phyloP scores from a whole-genome alignment of 805 yeast genomes.

The Hanseniaspora taiwanica region DNA sequence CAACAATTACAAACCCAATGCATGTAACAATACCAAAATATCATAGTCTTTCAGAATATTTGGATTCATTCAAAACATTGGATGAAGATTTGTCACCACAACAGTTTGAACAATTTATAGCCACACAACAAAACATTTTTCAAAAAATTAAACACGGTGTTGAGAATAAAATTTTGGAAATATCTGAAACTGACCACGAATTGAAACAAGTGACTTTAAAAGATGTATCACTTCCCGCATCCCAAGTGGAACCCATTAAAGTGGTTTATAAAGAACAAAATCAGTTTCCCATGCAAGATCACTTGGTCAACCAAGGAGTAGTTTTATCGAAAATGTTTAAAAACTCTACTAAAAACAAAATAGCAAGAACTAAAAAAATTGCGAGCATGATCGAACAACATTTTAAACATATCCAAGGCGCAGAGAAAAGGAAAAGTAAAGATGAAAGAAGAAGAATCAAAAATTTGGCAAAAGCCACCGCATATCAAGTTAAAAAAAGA shows the following conservation, averaged over 20 bases:
- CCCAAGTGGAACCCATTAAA: slow-evolving; percentile 37
- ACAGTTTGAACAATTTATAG: slow-evolving; percentile 47
- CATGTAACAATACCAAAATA: slow-evolving; percentile 38
- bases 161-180: slow-evolving; percentile 28
- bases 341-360: slow-evolving; percentile 49
- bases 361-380: slow-evolving; percentile 55
- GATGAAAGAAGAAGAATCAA: slow-evolving; percentile 61
- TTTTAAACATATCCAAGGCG: slow-evolving; percentile 76
- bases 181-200: slow-evolving; percentile 18
- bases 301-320: slow-evolving; percentile 62
- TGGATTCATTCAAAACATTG: slow-evolving; percentile 43
- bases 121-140: slow-evolving; percentile 36
- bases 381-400: slow-evolving; percentile 77
- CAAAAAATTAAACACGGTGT: slow-evolving; percentile 35
- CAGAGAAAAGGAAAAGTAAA: slow-evolving; percentile 66
- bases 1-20: slow-evolving; percentile 45
- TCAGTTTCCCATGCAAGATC: slow-evolving; percentile 50
- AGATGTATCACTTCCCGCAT: slow-evolving; percentile 28
- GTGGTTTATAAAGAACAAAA: slow-evolving; percentile 24
- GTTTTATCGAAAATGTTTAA: slow-evolving; percentile 56
- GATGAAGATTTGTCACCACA: slow-evolving; percentile 42
- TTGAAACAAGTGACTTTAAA: slow-evolving; percentile 10
- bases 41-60: slow-evolving; percentile 28
- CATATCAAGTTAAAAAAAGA: slow-evolving; percentile 73
- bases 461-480: slow-evolving; percentile 66